Percentiles rank a stretch among this genome's conserved stretches.
phyloP scores from a whole-genome alignment of 1,284 basidiomycete species.

The Ustilago tritici region DNA sequence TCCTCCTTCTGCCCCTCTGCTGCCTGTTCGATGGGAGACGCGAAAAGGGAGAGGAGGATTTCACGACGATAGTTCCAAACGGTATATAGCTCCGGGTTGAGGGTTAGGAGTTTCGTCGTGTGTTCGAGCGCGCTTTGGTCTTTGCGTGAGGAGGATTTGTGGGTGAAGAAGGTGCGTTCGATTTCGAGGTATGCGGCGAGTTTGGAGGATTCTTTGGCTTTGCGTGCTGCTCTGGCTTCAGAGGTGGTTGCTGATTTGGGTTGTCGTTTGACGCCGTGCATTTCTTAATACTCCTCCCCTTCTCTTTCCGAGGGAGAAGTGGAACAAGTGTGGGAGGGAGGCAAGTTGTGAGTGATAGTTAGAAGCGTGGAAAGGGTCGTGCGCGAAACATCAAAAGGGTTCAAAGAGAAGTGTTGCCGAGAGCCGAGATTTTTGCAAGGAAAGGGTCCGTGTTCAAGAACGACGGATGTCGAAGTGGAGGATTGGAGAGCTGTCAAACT shows the following conservation, averaged over 20 bases:
- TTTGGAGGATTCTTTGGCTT: constrained; percentile 59
- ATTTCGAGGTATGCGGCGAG: constrained; percentile 50
- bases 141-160: constrained; percentile 27
- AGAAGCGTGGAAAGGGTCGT: not conserved
- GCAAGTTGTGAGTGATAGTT: not conserved
- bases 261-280: constrained; percentile 56
- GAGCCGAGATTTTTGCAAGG: constrained; percentile 5
- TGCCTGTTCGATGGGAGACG: not conserved
- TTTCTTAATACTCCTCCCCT: not conserved
- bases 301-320: not conserved
- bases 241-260: constrained; percentile 28
- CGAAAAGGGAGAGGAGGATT: constrained; percentile 54
- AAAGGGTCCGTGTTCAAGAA: not conserved
- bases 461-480: constrained; percentile 12
- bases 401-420: not conserved
- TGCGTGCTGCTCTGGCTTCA: constrained; percentile 50
- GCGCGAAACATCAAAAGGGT: not conserved
- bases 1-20: constrained; percentile 21
- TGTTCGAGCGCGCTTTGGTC: constrained; percentile 44
- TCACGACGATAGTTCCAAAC: constrained; percentile 66
- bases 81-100: constrained; percentile 68
- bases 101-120: constrained; percentile 58
- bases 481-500: constrained; percentile 3
- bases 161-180: constrained; percentile 47
- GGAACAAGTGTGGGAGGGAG: too few relatives aligned